phyloP scores from a whole-genome alignment of 176 grass and related monocot species.

The Bothriochloa decipiens region DNA sequence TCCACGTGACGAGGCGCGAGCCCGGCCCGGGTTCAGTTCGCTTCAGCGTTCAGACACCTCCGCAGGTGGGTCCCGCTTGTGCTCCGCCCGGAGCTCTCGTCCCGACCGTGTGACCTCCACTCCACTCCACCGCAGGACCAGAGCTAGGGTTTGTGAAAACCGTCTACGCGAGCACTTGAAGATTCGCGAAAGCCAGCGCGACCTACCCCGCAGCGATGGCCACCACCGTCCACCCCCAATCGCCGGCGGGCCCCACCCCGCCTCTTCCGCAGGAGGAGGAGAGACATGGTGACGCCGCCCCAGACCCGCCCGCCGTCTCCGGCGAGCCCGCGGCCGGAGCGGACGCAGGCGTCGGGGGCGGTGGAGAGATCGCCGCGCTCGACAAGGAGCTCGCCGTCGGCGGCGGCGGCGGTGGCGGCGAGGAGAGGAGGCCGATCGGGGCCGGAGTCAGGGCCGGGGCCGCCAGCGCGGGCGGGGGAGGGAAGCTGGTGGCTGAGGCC shows the following conservation, averaged over 20 bases:
- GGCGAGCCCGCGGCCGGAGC: background rate
- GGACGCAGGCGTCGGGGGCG: background rate
- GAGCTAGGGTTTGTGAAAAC: constrained; percentile 26
- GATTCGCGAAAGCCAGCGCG: constrained; percentile 46
- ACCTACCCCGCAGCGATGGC: constrained; percentile 30
- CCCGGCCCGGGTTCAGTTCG: too few species aligned
- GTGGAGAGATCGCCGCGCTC: constrained; percentile 48
- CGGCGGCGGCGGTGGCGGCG: background rate
- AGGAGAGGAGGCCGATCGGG: background rate
- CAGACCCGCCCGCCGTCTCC: constrained; percentile 17
- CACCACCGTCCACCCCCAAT: constrained; percentile 25
- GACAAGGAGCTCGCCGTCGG: constrained; percentile 44
- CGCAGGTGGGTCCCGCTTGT: too few species aligned
- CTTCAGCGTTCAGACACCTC: too few species aligned
- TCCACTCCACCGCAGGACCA: background rate
- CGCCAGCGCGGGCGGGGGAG: background rate
- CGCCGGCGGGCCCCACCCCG: constrained; percentile 40
- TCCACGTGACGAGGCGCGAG: background rate
- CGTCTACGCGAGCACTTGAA: constrained; percentile 31
- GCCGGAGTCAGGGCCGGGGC: background rate
- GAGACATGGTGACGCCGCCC: background rate
- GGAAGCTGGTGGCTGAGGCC: constrained; percentile 67
- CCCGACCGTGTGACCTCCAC: background rate
- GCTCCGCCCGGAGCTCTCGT: background rate
- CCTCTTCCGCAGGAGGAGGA: background rate